A percentile compares a stretch with the other conserved stretches of the same genome.
Evolutionary conservation across 805 yeast genomes (phyloP).

Genomic region (Aciculoconidium aculeatum): DNA sequence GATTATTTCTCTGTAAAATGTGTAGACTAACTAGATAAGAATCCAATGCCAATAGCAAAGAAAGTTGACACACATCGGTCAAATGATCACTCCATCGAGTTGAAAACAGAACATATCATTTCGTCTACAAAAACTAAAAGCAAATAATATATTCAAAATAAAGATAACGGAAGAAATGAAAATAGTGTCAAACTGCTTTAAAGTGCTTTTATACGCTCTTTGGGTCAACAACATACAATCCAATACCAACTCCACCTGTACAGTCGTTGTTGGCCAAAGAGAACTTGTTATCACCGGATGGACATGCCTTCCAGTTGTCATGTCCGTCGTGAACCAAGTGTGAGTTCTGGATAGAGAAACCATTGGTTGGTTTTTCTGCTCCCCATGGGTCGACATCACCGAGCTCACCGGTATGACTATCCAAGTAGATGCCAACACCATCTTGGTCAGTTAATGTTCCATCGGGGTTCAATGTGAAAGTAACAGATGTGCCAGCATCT

Average conservation of each 20-base stretch:
- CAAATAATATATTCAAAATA: too few species aligned
- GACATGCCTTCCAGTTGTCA: slow-evolving; percentile 33
- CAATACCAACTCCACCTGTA: slow-evolving; percentile 19
- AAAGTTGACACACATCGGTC: too few species aligned
- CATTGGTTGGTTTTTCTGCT: slow-evolving; percentile 23
- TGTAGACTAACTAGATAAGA: too few species aligned
- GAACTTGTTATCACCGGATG: slow-evolving; percentile 17
- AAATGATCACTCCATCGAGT: too few species aligned
- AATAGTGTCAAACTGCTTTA: too few species aligned
- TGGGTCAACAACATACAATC: slow-evolving; percentile 12
- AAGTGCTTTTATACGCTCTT: slow-evolving; percentile 5
- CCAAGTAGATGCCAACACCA: slow-evolving; percentile 20
- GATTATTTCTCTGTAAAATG: too few species aligned
- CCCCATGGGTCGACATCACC: slow-evolving; percentile 27
- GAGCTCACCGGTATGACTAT: slow-evolving; percentile 22
- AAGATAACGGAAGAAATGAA: too few species aligned
- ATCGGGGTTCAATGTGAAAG: slow-evolving; percentile 17
- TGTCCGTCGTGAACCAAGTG: slow-evolving; percentile 27
- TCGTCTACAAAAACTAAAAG: too few species aligned
- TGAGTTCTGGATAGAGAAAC: slow-evolving; percentile 33
- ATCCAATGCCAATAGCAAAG: too few species aligned
- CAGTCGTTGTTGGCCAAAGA: slow-evolving; percentile 19
- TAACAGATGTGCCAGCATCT: slow-evolving; percentile 15
- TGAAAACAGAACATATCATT: too few species aligned
- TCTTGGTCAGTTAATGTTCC: slow-evolving; percentile 22